Evolutionary conservation across 768 basidiomycete species (phyloP), one percentile per base, ranked within the genome.

Genomic region (Suillus decipiens): DNA sequence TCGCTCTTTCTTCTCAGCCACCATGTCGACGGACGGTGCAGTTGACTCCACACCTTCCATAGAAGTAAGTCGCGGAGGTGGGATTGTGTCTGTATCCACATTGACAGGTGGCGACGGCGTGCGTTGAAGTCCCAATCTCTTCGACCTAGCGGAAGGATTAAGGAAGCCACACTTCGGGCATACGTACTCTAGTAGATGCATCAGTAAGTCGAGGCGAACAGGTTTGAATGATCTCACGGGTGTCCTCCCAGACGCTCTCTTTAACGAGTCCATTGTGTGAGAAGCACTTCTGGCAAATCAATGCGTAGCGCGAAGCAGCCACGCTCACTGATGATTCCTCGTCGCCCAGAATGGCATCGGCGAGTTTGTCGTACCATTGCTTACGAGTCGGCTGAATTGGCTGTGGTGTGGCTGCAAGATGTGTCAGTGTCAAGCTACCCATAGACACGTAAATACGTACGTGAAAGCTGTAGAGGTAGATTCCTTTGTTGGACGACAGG

Each of bases 241-340:
- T 84, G 65, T 90, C 87, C 64, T 90, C 88, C 86, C 89, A 95
- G 72, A 88, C 81, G 51, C 81, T 86, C 72, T 93, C 93, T 69
- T 89, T 88, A 11, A 93, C 91, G 2, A 97, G 81, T 3, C 95
- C 95, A 64, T 96, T 96, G 72, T 96, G 95, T 24, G 86, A 77
- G 70, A 91, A 96, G 71, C 95, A 96, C 65, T 86, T 87, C 67
- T 88, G 87, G 75, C 95, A 96, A 54, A 96, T 95, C 56, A 96
- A 83, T 2, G 95, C 95, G 68, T 93, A 96, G 71, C 85, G 72
- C 73, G 80, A 69, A 69, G 84, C 64, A 24, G 79, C 70, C 54
- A 75, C 73, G 33, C 73, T 75, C 12, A 71, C 69, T 5, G 83
- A 77, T 34, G 76, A 78, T 28, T 90, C 89, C 55, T 91, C 90